Base-by-base conservation (phyloP, 192 early-diverging fungal species). In the Paraglomus occultum region DNA sequence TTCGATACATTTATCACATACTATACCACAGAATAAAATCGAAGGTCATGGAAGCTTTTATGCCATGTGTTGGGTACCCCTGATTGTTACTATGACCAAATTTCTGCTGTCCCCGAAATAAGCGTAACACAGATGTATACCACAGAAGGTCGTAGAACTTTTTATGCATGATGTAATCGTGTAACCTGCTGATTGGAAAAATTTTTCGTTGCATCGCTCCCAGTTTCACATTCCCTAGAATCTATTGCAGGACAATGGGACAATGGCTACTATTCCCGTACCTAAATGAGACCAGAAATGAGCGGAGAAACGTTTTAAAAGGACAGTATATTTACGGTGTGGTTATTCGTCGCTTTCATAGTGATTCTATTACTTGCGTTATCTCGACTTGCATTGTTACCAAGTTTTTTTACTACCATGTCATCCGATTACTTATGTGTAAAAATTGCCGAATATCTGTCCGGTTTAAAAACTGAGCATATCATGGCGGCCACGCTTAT, bases 201-300 rank as follows among this genome's bases (percentile, higher is more conserved):
- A n/a, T n/a, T n/a, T n/a, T n/a, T n/a, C n/a, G n/a, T n/a, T n/a
- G n/a, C n/a, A n/a, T n/a, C n/a, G n/a, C n/a, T n/a, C n/a, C n/a
- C n/a, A n/a, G n/a, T n/a, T n/a, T n/a, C n/a, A n/a, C n/a, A n/a
- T n/a, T n/a, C n/a, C n/a, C n/a, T n/a, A n/a, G n/a, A n/a, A n/a
- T n/a, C n/a, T n/a, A n/a, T n/a, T n/a, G n/a, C n/a, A n/a, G n/a
- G n/a, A n/a, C n/a, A n/a, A n/a, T n/a, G n/a, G n/a, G n/a, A n/a
- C n/a, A n/a, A n/a, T n/a, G n/a, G n/a, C 53, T 55, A 55, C 53
- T 55, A 8, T 55, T 55, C 53, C 53, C 53, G 23, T 55, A 55
- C n/a, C 53, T 55, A 55, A 55, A 55, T 55, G 53, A 55, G 53
- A 17, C 18, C 53, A 55, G 53, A 55, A 55, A 55, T 55, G 53